Evolutionary conservation across 2,329 filamentous ascomycete genomes (phyloP).

Genomic region (Colletotrichum eremochloae): DNA sequence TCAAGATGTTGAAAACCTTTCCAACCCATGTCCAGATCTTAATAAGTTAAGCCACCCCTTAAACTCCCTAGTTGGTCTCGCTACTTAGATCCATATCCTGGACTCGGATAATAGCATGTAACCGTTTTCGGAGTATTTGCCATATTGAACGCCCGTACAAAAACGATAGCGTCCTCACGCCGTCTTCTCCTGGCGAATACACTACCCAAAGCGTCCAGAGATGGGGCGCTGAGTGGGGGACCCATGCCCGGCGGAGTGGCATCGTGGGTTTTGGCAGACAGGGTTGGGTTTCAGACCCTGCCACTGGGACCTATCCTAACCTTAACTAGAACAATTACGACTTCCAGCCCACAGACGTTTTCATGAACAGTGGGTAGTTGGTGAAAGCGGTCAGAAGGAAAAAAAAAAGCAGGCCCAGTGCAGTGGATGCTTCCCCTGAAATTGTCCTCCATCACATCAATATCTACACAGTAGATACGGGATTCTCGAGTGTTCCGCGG

Average conservation of each 20-base stretch:
- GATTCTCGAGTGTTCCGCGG: background rate
- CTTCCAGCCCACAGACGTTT: background rate
- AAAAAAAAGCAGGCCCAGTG: no score
- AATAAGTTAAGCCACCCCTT: conserved; percentile 16
- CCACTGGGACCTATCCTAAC: conserved; percentile 1
- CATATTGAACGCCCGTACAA: background rate
- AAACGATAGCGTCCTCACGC: background rate
- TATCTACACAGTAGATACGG: background rate
- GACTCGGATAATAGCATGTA: background rate
- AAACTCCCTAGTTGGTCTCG: background rate
- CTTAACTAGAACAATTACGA: conserved; percentile 1
- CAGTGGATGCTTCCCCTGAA: background rate
- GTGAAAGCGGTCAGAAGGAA: background rate
- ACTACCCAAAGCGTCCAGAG: background rate
- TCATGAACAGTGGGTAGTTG: conserved; percentile 1
- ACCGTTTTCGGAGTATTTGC: conserved; percentile 4
- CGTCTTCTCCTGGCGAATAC: background rate
- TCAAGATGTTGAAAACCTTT: background rate
- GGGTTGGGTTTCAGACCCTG: conserved; percentile 20
- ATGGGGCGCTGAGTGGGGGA: background rate
- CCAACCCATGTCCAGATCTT: background rate
- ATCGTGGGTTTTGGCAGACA: conserved; percentile 18
- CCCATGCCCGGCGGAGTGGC: background rate
- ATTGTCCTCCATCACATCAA: background rate
- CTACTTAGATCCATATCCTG: background rate